Conservation (phyloP, 2,329 filamentous ascomycete genomes). For the Rhinocladiella similis region DNA sequence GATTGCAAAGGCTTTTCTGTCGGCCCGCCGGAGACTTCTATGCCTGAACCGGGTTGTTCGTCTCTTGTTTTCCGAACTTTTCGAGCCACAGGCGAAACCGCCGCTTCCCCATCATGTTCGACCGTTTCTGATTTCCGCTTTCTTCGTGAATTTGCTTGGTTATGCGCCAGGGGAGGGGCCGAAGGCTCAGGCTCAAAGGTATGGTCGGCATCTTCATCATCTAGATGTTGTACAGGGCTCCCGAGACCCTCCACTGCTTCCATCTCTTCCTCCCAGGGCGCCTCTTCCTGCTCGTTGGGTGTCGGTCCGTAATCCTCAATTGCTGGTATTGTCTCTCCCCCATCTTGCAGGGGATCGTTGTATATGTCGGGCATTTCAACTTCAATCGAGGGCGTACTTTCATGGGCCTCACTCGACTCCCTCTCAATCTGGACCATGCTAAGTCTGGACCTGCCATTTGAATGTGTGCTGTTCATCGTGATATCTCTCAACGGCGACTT, state of each 20-base stretch:
- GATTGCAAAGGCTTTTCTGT: slow-evolving; percentile 32
- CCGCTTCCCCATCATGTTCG: slow-evolving; percentile 20
- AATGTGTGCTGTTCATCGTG: slow-evolving; percentile 15
- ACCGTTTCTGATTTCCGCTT: slow-evolving; percentile 28
- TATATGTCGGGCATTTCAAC: slow-evolving; percentile 4
- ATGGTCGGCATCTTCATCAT: slow-evolving; percentile 26
- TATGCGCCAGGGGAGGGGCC: slow-evolving; percentile 5
- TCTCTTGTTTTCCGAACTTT: slow-evolving; percentile 20
- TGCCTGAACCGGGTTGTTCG: not conserved
- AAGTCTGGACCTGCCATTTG: slow-evolving; percentile 7
- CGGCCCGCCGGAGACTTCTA: too few relatives aligned
- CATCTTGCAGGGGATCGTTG: slow-evolving; percentile 5
- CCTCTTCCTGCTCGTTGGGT: slow-evolving; percentile 28
- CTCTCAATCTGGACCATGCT: slow-evolving; percentile 11
- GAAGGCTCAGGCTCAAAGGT: slow-evolving; percentile 16
- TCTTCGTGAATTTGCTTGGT: slow-evolving; percentile 26
- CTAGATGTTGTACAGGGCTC: slow-evolving; percentile 12
- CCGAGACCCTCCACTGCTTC: slow-evolving; percentile 17
- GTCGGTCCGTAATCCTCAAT: slow-evolving; percentile 16
- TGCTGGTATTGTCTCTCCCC: not conserved
- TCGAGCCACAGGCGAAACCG: slow-evolving; percentile 27
- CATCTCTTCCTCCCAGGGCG: not conserved
- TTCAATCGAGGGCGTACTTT: slow-evolving; percentile 6
- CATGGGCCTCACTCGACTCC: not conserved
- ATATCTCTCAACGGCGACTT: slow-evolving; percentile 21